phyloP scores from a whole-genome alignment of 2,329 filamentous ascomycete genomes.

The Volutella citrinella region DNA sequence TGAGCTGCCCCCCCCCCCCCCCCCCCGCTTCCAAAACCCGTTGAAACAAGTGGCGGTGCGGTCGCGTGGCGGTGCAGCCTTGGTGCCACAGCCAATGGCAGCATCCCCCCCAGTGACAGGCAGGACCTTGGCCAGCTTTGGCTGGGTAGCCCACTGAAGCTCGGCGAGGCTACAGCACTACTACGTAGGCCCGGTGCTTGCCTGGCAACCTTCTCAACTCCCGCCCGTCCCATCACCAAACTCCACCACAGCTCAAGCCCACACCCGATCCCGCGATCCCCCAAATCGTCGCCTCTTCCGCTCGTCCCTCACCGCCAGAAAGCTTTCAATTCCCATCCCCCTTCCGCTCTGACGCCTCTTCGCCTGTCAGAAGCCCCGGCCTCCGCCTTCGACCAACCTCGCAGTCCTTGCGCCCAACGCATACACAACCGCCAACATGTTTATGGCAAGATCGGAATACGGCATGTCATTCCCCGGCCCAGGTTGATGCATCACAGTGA shows the following conservation, averaged over 20 bases:
- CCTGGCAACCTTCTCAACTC: constrained; percentile 26
- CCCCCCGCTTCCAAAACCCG: too few relatives aligned
- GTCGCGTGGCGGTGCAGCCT: too few relatives aligned
- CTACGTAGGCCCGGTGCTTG: constrained; percentile 40
- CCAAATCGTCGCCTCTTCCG: neutral
- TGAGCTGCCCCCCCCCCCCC: too few relatives aligned
- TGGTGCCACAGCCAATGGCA: too few relatives aligned
- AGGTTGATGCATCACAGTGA: constrained; percentile 16
- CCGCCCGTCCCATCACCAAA: constrained; percentile 12
- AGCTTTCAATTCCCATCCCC: too few relatives aligned
- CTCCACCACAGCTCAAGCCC: neutral
- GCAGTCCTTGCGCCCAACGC: neutral
- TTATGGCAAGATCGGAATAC: constrained; percentile 99
- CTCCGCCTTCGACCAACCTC: neutral
- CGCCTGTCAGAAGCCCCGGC: too few relatives aligned
- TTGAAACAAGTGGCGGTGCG: too few relatives aligned
- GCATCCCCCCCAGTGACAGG: too few relatives aligned
- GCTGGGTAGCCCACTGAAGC: too few relatives aligned
- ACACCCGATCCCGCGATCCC: neutral
- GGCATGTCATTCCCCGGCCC: constrained; percentile 57
- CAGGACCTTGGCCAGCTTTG: too few relatives aligned
- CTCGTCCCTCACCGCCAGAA: too few relatives aligned
- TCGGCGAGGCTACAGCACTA: constrained; percentile 5
- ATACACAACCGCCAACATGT: constrained; percentile 66
- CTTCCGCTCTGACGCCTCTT: too few relatives aligned